Evolutionary conservation across 257 asterid genomes (phyloP), one percentile per base, ranked within the genome.

Genomic region (Solanum habrochaites): DNA sequence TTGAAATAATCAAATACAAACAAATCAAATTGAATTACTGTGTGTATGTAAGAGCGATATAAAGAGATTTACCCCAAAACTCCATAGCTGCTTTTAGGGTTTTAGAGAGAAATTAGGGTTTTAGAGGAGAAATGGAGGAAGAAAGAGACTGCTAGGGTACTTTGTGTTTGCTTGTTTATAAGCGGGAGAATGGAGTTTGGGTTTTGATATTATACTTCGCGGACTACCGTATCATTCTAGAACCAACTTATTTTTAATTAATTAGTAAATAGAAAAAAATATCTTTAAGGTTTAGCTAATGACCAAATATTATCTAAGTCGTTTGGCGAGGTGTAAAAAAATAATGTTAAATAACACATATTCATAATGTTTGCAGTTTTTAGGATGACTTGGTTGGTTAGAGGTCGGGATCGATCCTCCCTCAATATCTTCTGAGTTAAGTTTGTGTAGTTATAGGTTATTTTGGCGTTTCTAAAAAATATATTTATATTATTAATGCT

Each of bases 21-120:
- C 18, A 64, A 31, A 35, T 15, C 0, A 60, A 83, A 3, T 4
- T 49, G 23, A 23, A 11, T n/a, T 43, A 1, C 20, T 16, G 20
- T 27, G 20, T 29, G 43, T 18, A 11, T 66, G 27, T 67, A 2
- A 3, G 5, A 12, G 52, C 20, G 5, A 14, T 49, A 3, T 56
- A n/a, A 52, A 87, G 52, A 87, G 70, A 2, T 49, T 82, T 91
- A 93, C 98, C 94, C 98, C 98, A 94, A 72, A 94, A 94, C 90
- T 93, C 94, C 98, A 93, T 94, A 47, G 85, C 86, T 42, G 86
- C 32, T 67, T 29, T 71, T 64, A 67, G 58, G 58, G 77, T 40
- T 69, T 42, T 45, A 86, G 45, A 64, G 40, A 40, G 49, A 29
- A 12, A 10, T 29, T 88, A 87, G 90, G 91, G 91, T 86, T 89